Percentiles rank a stretch among this genome's conserved stretches.
phyloP scores from a whole-genome alignment of 1,284 basidiomycete species.

The Sporisorium iseilematis-ciliati region DNA sequence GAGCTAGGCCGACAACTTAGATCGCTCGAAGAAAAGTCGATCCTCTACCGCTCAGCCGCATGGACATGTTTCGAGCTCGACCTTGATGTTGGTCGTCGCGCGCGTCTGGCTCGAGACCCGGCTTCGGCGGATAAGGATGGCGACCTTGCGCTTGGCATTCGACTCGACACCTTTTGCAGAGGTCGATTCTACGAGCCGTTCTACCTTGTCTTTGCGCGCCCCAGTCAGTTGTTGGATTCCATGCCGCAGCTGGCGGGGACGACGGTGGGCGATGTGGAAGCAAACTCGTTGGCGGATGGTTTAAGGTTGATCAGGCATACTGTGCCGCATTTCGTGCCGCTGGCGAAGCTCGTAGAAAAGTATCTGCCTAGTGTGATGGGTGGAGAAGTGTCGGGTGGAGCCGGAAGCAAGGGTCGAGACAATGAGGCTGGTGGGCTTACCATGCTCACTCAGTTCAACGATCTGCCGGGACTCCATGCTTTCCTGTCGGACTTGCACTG shows the following conservation, averaged over 20 bases:
- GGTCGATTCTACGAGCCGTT: slow-evolving; percentile 56
- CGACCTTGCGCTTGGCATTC: slow-evolving; percentile 49
- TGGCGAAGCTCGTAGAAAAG: slow-evolving; percentile 43
- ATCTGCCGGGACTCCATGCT: slow-evolving; percentile 44
- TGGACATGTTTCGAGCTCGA: slow-evolving; percentile 60
- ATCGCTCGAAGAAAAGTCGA: slow-evolving; percentile 46
- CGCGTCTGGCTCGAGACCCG: slow-evolving; percentile 26
- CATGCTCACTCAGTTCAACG: slow-evolving; percentile 40
- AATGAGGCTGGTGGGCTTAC: slow-evolving; percentile 45
- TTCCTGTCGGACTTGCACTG: slow-evolving; percentile 51
- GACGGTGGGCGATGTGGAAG: slow-evolving; percentile 24
- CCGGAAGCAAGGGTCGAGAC: slow-evolving; percentile 27
- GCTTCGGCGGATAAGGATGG: slow-evolving; percentile 32
- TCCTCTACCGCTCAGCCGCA: slow-evolving; percentile 48
- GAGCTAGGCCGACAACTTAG: slow-evolving; percentile 33
- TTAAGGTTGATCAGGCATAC: slow-evolving; percentile 54
- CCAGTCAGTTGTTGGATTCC: slow-evolving; percentile 42
- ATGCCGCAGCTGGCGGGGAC: slow-evolving; percentile 29
- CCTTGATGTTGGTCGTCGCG: slow-evolving; percentile 54
- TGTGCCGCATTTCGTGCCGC: slow-evolving; percentile 56
- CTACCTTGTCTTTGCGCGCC: slow-evolving; percentile 54
- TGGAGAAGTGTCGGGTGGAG: slow-evolving; percentile 26
- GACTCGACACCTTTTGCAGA: slow-evolving; percentile 54
- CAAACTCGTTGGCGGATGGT: slow-evolving; percentile 19
- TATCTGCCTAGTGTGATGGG: slow-evolving; percentile 41